These are phyloP conservation scores for Blastocystis sp. DNA, from an alignment of 352 stramenopile species.

Conservation along the genomic window DNA sequence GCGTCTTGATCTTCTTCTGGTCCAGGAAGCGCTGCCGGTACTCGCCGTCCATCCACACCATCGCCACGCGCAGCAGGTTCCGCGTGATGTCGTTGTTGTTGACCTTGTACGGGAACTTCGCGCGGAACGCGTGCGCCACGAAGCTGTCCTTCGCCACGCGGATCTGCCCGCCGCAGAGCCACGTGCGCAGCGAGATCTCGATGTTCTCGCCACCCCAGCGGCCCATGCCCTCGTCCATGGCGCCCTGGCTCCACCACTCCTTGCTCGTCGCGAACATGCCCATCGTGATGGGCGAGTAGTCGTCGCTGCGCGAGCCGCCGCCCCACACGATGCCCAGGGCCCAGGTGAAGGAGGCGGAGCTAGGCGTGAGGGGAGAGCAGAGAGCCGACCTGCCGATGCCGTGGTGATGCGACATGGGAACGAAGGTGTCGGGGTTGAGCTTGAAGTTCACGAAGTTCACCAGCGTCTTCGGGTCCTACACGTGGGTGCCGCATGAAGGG, in stretches of 20 bases:
- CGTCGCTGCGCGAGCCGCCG: not conserved
- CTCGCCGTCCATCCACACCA: conserved; percentile 33
- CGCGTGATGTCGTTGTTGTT: conserved; percentile 56
- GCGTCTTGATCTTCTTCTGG: conserved; percentile 4
- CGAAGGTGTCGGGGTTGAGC: not conserved
- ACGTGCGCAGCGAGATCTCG: conserved; percentile 35
- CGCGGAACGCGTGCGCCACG: conserved; percentile 19
- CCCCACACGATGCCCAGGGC: not conserved
- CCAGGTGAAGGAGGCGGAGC: not conserved
- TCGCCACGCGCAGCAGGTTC: conserved; percentile 53
- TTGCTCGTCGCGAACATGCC: conserved; percentile 23
- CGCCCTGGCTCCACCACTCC: conserved; percentile 11
- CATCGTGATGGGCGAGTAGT: conserved; percentile 22
- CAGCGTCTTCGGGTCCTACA: not conserved
- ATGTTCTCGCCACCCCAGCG: conserved; percentile 32
- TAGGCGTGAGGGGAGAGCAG: too few relatives aligned
- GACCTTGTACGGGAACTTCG: conserved; percentile 57
- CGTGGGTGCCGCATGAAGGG: not conserved
- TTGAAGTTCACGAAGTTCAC: conserved; percentile 8
- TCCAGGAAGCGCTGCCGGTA: conserved; percentile 7
- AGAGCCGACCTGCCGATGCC: not conserved
- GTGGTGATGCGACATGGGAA: conserved; percentile 10
- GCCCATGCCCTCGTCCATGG: conserved; percentile 1
- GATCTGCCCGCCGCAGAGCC: conserved; percentile 38
- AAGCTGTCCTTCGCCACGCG: conserved; percentile 13